Evolutionary conservation across 1,139 yeast species (phyloP), one percentile per base, ranked within the genome.

Genomic region (Sugiyamaella japonica): DNA sequence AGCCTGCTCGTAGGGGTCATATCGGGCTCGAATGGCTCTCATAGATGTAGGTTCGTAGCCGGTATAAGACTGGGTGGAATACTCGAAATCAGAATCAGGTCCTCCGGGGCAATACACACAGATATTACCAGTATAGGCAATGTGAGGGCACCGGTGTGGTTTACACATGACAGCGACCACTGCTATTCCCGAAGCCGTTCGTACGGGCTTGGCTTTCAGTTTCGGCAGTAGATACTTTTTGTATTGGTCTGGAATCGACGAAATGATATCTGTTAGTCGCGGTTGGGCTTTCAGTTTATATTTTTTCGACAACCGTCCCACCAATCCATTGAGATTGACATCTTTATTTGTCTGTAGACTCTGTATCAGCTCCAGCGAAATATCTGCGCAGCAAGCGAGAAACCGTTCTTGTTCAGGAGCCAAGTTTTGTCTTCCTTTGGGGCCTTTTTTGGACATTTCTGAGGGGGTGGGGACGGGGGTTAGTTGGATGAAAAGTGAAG

Each of bases 61-160:
- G 0, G 99, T 93, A 67, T 93, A 93, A 1, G 98, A 90, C 72
- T 93, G 99, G 1, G 99, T 93, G 1, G 97, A 89, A 70, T 93
- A 93, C 69, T 93, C 99, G 68, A 93, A 93, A 73, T 93, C 99
- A 1, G 96, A 86, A 70, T 93, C 99, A 1, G 99, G 99, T 1
- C 99, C 99, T 57, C 99, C 99, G 3, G 99, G 99, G 74, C 99
- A 93, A 70, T 93, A 93, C 13, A 93, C 99, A 77, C 99, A 93
- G 59, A 93, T 93, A 67, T 93, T 93, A 58, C 99, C 99, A 0
- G 99, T 93, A 70, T 93, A 95, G 32, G 99, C 98, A 66, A 93
- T 95, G 71, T 93, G 99, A 32, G 99, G 99, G 74, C 99, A 93
- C 75, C 99, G 81, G 72, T 93, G 99, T 2, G 99, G 99, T 71